Base-by-base conservation (phyloP, 2,329 filamentous ascomycete species). In the Orbilia javanica region DNA sequence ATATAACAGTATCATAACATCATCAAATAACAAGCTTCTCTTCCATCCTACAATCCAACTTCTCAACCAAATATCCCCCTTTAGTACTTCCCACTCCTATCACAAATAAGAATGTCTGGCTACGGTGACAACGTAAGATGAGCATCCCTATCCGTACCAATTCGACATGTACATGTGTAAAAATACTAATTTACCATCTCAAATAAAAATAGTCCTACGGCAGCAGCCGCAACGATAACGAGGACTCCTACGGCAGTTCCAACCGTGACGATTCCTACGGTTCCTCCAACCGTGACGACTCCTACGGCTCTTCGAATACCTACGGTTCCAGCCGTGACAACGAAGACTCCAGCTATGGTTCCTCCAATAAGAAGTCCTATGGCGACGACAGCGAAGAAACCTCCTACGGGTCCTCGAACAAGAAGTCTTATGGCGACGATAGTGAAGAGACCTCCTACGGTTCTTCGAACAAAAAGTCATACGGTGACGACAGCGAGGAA, bases 381-480 rank as follows among this genome's bases (percentile, higher is more conserved):
- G 63, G 66, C 1, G 66, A 62, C 25, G 53, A 63, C 53, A 52
- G 39, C 39, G 71, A 75, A 10, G 29, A 52, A 50, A 46, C 64
- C 34, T 36, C 46, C 20, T 68, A 68, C 25, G 66, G 66, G 3
- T 69, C 48, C 29, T 39, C 27, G 4, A 27, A 15, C n/a, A 27
- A 63, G 36, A 63, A 63, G n/a, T 34, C 22, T 3, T 50, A 62
- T 46, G 57, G 68, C 4, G 31, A n/a, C 15, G 36, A 39, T 27
- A 57, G 48, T 25, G 46, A 65, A 36, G n/a, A 48, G 0, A 46
- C 50, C 25, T 42, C 62, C 2, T 76, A 76, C 46, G 72, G 72
- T 15, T 64, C 60, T 20, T 34, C 36, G 1, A 64, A 31, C 34
- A 83, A 84, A 53, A 85, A 84, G 48, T 82, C 82, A 1, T 42